Base-by-base conservation (phyloP, 768 basidiomycete species). In the Xerocomellus dryophilus region DNA sequence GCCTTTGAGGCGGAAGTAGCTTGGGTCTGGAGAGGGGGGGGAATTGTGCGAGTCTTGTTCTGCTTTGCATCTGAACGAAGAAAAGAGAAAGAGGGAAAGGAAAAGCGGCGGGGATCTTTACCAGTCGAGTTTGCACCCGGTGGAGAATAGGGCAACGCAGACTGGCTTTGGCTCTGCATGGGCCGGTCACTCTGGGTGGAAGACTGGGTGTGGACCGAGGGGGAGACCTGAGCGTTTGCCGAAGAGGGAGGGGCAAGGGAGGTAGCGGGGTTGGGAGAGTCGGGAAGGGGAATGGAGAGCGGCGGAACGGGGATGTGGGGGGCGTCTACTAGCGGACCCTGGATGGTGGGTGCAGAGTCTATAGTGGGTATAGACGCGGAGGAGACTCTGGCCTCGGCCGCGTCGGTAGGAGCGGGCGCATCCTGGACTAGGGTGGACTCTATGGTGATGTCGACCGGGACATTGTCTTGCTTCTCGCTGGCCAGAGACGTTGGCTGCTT, bases 51-150 rank as follows among this genome's bases (percentile, higher is more conserved):
- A 45, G 61, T 50, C 50, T 61, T 68, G 47, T 40, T 59, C 55
- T 67, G 68, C 52, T 65, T 70, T 53, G 63, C 14, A 21, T 68
- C 69, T 40, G 69, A 59, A 43, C 71, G 76, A 61, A 77, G 68
- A 59, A 81, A 75, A 34, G 74, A 53, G 41, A 76, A 65, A 12
- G 73, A 76, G 15, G 76, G 79, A 47, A 84, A 75, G 32, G 78
- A 81, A 55, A 84, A 76, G 40, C 79, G 79, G 48, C 74, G 72
- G 31, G 61, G 51, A 34, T 68, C 71, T 58, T 61, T 71, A 41
- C 43, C 54, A 21, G 59, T 32, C 23, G 56, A 40, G 51, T 43
- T 56, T 32, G 43, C 15, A 25, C 1, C 31, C 1, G 45, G 56
- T 5, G 42, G 41, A 35, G 61, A 70, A 18, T 68, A 66, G 2